phyloP scores from a whole-genome alignment of 352 stramenopile genomes.

The Phytophthora tentaculata region DNA sequence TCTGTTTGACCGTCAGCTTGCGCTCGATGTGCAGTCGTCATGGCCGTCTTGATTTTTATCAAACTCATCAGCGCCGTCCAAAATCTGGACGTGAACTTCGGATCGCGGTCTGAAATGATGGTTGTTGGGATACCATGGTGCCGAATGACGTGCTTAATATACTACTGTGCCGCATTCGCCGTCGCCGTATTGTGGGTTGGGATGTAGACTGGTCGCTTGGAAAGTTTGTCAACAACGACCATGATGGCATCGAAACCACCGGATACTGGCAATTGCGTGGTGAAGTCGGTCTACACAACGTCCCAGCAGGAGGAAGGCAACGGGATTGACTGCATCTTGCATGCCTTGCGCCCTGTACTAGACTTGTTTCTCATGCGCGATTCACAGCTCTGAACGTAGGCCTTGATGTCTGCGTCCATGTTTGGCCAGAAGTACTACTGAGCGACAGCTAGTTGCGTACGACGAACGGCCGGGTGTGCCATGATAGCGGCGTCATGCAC shows the following conservation, averaged over 20 bases:
- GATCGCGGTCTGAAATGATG: constrained; percentile 24
- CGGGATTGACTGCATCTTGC: constrained; percentile 25
- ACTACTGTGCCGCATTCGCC: constrained; percentile 9
- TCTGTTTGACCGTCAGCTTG: constrained; percentile 8
- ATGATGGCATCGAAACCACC: constrained; percentile 19
- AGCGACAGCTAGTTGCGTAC: constrained; percentile 1
- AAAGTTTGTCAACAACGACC: constrained; percentile 30
- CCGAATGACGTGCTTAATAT: constrained; percentile 14
- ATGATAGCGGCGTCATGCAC: constrained; percentile 18
- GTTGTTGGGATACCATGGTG: constrained; percentile 15
- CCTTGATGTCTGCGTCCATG: constrained; percentile 6
- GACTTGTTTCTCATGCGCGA: constrained; percentile 32
- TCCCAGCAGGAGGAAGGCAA: constrained; percentile 23
- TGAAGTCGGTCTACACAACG: constrained; percentile 37
- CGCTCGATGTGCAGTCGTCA: constrained; percentile 1
- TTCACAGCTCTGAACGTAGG: constrained; percentile 31
- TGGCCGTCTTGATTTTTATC: background rate
- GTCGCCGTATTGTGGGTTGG: constrained; percentile 20
- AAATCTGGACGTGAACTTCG: constrained; percentile 26
- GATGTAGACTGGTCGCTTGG: constrained; percentile 27
- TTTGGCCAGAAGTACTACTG: constrained; percentile 7
- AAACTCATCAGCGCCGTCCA: constrained; percentile 1
- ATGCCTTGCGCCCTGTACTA: constrained; percentile 17
- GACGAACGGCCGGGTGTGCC: constrained; percentile 5
- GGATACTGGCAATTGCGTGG: constrained; percentile 14